phyloP scores from a whole-genome alignment of 371 early-diverging fungal genomes.

The Sporodiniella umbellata region DNA sequence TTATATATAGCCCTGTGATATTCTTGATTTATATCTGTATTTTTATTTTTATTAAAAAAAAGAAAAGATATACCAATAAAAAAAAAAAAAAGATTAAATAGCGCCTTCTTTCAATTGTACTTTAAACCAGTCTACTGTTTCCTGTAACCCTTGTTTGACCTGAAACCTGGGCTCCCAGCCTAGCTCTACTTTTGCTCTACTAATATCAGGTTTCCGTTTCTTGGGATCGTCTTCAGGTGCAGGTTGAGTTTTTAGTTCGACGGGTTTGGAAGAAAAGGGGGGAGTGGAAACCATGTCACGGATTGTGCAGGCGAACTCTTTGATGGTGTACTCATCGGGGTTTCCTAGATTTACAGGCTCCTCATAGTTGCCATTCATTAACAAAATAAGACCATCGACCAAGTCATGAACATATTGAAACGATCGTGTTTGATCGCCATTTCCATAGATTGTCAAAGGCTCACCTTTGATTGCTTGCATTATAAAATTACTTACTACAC shows the following conservation, averaged over 20 bases:
- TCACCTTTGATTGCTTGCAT: constrained; percentile 81
- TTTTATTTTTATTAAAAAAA: not conserved
- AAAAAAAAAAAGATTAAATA: constrained; percentile 8
- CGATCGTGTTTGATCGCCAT: constrained; percentile 81
- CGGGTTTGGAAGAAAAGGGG: constrained; percentile 29
- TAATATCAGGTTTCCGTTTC: constrained; percentile 77
- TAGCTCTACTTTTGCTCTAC: constrained; percentile 60
- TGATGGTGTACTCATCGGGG: constrained; percentile 85
- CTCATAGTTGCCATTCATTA: constrained; percentile 73
- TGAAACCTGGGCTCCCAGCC: constrained; percentile 79
- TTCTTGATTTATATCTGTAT: not conserved
- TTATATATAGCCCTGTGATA: not conserved
- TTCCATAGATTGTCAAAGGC: constrained; percentile 80
- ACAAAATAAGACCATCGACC: constrained; percentile 77
- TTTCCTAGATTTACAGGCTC: constrained; percentile 87
- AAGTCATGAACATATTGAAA: constrained; percentile 90
- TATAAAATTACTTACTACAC: constrained; percentile 90
- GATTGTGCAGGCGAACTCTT: constrained; percentile 78
- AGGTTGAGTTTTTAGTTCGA: constrained; percentile 64
- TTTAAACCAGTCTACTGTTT: constrained; percentile 85
- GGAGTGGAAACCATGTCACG: constrained; percentile 57
- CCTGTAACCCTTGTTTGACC: constrained; percentile 76
- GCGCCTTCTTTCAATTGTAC: constrained; percentile 37
- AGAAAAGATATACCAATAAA: not conserved
- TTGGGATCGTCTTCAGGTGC: constrained; percentile 82